Conservation (phyloP, 257 asterid species). For the Salvia splendens region DNA sequence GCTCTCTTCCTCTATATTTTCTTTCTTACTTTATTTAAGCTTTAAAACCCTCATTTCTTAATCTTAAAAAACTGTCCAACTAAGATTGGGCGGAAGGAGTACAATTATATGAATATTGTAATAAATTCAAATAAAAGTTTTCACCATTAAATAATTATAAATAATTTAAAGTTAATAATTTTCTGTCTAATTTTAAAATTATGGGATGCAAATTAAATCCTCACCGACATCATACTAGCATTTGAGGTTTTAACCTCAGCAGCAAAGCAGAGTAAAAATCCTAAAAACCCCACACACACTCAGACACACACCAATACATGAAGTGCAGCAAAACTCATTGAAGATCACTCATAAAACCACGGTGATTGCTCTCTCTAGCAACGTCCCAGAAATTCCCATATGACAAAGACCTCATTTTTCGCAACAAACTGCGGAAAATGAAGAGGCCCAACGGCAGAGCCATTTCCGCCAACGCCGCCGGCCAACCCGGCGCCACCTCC, state of each 20-base stretch:
- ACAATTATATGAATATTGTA: too few relatives aligned
- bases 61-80: too few relatives aligned
- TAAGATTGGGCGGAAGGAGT: too few relatives aligned
- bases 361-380: neutral
- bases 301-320: conserved; percentile 23
- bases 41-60: too few relatives aligned
- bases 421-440: conserved; percentile 34
- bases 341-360: conserved; percentile 16
- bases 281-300: conserved; percentile 27
- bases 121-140: too few relatives aligned
- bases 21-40: too few relatives aligned
- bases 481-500: conserved; percentile 20
- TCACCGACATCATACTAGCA: conserved; percentile 16
- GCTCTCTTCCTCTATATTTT: too few relatives aligned
- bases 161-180: too few relatives aligned
- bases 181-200: too few relatives aligned
- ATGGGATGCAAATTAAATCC: neutral
- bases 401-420: conserved; percentile 17
- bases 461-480: conserved; percentile 23
- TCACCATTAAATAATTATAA: too few relatives aligned
- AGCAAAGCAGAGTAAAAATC: neutral
- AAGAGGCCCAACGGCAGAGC: conserved; percentile 43
- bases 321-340: conserved; percentile 15
- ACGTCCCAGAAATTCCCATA: neutral
- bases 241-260: neutral